Percentiles rank a stretch among this genome's conserved stretches.
These are phyloP conservation scores for Cornus florida DNA, from an alignment of 148 eudicot species.

Conservation along the genomic window DNA sequence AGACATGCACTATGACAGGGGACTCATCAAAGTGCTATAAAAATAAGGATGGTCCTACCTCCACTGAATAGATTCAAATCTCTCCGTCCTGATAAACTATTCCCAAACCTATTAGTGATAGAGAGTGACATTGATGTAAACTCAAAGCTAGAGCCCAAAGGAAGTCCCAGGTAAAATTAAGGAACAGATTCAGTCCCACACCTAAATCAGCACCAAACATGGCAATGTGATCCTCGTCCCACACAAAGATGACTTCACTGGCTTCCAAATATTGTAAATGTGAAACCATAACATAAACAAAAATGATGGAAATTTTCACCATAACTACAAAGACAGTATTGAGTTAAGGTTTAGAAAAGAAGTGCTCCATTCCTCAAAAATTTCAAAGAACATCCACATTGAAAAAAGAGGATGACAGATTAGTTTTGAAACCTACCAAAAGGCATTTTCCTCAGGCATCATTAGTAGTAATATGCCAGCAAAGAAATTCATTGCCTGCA, in stretches of 20 bases:
- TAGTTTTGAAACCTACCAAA: conserved; percentile 60
- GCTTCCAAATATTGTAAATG: not conserved
- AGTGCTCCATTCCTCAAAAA: not conserved
- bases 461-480: conserved; percentile 85
- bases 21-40: not conserved
- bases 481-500: conserved; percentile 98
- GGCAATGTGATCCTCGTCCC: not conserved
- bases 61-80: not conserved
- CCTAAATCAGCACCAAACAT: not conserved
- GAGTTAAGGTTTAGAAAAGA: not conserved
- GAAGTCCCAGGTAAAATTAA: not conserved
- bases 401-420: conserved; percentile 1
- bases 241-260: not conserved
- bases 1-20: not conserved
- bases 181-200: not conserved
- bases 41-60: not conserved
- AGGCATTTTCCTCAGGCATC: conserved; percentile 99
- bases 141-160: not conserved
- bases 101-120: not conserved
- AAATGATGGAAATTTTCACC: not conserved
- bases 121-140: not conserved
- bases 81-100: not conserved
- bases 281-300: too few species aligned
- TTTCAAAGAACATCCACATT: not conserved
- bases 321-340: not conserved